Evolutionary conservation across 1,139 yeast genomes (phyloP).

Genomic region (Suhomyces yuchorum): DNA sequence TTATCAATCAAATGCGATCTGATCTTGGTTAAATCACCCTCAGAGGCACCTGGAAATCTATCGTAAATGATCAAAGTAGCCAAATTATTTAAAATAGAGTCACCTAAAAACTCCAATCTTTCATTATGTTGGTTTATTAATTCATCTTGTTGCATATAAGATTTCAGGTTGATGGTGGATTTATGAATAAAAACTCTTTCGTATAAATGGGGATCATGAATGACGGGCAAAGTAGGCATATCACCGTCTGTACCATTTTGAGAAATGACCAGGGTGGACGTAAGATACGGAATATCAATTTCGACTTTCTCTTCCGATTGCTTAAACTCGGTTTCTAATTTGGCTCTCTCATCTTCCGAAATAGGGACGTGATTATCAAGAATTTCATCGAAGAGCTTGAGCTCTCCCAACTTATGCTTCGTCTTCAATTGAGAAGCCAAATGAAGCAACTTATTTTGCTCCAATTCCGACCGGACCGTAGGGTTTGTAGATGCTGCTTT

Average conservation of each 20-base stretch:
- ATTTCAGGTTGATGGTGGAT: constrained; percentile 64
- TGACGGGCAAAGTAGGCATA: constrained; percentile 68
- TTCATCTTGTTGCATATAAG: constrained; percentile 58
- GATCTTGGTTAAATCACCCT: constrained; percentile 77
- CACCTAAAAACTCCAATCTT: constrained; percentile 91
- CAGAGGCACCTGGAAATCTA: constrained; percentile 68
- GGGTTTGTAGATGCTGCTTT: constrained; percentile 30
- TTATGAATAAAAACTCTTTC: constrained; percentile 82
- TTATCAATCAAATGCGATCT: constrained; percentile 78
- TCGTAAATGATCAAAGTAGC: constrained; percentile 69
- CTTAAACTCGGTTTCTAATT: constrained; percentile 9
- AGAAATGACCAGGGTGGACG: constrained; percentile 11
- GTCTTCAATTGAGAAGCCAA: constrained; percentile 64
- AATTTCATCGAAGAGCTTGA: constrained; percentile 52
- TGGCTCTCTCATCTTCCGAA: constrained; percentile 15
- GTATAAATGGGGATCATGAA: constrained; percentile 57
- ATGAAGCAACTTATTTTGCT: constrained; percentile 54
- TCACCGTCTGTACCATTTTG: constrained; percentile 18
- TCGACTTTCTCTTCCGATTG: constrained; percentile 8
- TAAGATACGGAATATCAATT: constrained; percentile 15
- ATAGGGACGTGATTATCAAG: constrained; percentile 25
- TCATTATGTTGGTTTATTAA: constrained; percentile 75
- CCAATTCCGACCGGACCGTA: constrained; percentile 49
- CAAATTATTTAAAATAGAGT: constrained; percentile 75
- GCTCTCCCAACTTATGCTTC: constrained; percentile 47